Conservation (phyloP, 2,329 filamentous ascomycete species). For the Torrubiella hemipterigena region DNA sequence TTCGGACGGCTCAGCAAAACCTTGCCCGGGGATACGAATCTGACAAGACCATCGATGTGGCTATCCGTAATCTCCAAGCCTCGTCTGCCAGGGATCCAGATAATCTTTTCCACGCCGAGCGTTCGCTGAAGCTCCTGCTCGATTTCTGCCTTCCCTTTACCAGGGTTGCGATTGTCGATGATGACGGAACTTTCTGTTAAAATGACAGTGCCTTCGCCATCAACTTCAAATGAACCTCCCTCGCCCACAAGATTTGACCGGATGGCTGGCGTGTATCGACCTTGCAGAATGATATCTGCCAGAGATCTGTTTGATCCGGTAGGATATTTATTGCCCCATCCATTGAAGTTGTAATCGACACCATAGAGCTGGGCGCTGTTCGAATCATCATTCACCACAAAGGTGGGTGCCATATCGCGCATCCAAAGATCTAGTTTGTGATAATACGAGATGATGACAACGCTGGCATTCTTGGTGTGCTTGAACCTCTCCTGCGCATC, state of each 20-base stretch:
- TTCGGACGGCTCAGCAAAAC: conserved; percentile 13
- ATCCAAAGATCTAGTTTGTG: conserved; percentile 14
- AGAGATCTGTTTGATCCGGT: conserved; percentile 6
- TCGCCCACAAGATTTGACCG: conserved; percentile 9
- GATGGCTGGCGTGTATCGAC: conserved; percentile 1
- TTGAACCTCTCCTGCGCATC: conserved; percentile 7
- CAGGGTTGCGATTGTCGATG: conserved; percentile 16
- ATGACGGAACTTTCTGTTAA: conserved; percentile 15
- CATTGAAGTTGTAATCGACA: conserved; percentile 16
- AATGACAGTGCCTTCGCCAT: conserved; percentile 15
- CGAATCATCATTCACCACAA: conserved; percentile 6
- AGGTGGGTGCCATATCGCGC: conserved; percentile 14
- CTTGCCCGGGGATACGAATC: conserved; percentile 12
- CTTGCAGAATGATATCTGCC: conserved; percentile 6
- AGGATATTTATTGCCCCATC: conserved; percentile 14
- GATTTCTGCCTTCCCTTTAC: conserved; percentile 8
- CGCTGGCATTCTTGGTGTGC: conserved; percentile 1
- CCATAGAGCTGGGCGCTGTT: conserved; percentile 6
- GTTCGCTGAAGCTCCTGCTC: conserved; percentile 10
- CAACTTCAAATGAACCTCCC: conserved; percentile 14
- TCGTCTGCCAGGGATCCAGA: conserved; percentile 15
- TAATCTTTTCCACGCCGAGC: conserved; percentile 13
- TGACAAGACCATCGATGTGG: conserved; percentile 16
- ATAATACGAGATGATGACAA: conserved; percentile 4
- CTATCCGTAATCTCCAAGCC: conserved; percentile 14